Base-by-base conservation (phyloP, 2,329 filamentous ascomycete species). In the Cadophora sp. region DNA sequence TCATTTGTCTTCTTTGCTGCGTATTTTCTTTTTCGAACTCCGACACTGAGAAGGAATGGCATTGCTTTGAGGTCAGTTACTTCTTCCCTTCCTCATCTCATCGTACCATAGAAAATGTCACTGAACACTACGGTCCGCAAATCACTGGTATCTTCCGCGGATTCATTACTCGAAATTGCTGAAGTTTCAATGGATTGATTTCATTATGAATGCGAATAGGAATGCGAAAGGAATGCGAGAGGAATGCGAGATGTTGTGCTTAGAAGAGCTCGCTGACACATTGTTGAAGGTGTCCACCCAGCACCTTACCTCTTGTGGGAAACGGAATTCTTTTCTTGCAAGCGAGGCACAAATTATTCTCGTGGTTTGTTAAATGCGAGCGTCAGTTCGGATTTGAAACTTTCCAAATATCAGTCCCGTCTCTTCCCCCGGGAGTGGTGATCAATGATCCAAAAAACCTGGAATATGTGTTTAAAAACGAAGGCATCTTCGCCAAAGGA, bases 311-410 rank as follows among this genome's bases (percentile, higher is more conserved):
- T 0, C 68, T 90, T 1, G 80, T 84, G 4, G 88, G 88, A 29
- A 90, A 91, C 72, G 88, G 88, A 6, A 81, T 91, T 56, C 77
- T 85, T 8, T 91, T 91, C 73, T 79, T 90, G 1, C 86, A 85
- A 73, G 81, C 85, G 1, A 84, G 88, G 3, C 85, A 89, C 73
- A 84, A 83, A 64, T 82, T 91, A 5, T 88, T 91, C 70, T 79
- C 83, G 8, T 91, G 88, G 88, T 91, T 91, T 74, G 82, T 85
- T 59, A 82, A 81, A 71, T 88, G 86, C 72, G 86, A 89, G 75
- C 81, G 80, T 14, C 78, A 79, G 34, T 86, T 87, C 69, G 87
- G 87, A 43, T 80, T 84, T 64, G 86, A 89, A 76, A 91, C 89
- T 0, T 85, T 89, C 59, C 84, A 87, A 72, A 86, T 91, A 34